phyloP scores from a whole-genome alignment of 1,139 yeast species.

The Saccharomyces hybrid region DNA sequence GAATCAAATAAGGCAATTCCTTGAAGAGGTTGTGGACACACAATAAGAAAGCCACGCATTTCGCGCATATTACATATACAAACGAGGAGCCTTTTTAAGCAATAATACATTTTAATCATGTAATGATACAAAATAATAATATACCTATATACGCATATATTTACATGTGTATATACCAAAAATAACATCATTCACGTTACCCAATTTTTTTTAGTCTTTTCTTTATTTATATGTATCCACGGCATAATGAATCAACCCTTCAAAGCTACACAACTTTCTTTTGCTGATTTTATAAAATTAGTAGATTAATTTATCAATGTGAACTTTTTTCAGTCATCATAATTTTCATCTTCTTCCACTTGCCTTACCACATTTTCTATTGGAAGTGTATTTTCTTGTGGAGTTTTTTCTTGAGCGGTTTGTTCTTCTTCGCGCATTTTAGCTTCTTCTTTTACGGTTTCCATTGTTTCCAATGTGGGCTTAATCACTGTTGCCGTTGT shows the following conservation, averaged over 20 bases:
- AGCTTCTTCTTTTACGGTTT: conserved; percentile 39
- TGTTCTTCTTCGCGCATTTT: conserved; percentile 34
- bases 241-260: background rate
- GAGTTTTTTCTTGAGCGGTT: conserved; percentile 6
- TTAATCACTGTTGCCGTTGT: conserved; percentile 30
- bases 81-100: background rate
- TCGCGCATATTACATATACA: background rate
- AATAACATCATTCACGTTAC: background rate
- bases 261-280: background rate
- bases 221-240: background rate
- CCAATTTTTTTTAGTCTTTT: background rate
- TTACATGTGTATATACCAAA: background rate
- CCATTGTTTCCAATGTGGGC: conserved; percentile 38
- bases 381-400: conserved; percentile 17
- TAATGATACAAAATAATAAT: conserved; percentile 2
- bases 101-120: background rate
- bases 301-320: conserved; percentile 1
- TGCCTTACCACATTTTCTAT: conserved; percentile 64
- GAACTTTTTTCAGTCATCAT: conserved; percentile 53
- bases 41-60: conserved; percentile 12
- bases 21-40: conserved; percentile 40
- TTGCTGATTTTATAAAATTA: background rate
- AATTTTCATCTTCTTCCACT: conserved; percentile 76
- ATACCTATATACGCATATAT: conserved; percentile 1
- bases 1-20: conserved; percentile 49